Base-by-base conservation (phyloP, 768 basidiomycete species). In the Baorangia bicolor region DNA sequence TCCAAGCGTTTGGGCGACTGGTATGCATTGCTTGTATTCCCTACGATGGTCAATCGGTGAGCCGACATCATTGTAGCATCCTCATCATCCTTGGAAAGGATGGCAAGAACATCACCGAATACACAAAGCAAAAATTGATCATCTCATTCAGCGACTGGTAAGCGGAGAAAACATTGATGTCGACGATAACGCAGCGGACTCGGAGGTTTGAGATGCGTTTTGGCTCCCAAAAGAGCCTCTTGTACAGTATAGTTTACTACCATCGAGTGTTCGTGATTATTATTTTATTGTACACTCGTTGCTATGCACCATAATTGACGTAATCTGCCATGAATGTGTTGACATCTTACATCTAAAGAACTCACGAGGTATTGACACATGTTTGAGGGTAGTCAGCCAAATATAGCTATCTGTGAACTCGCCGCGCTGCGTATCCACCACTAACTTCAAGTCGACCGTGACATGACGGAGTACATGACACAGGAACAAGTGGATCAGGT, bases 41-140 rank as follows among this genome's bases (percentile, higher is more conserved):
- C 41, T 43, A n/a, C 21, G 25, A 53, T 42, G 52, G 4, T 5
- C 25, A 11, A 18, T 51, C 3, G 18, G 21, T 53, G 20, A 64
- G 25, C 21, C 21, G 40, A 7, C 21, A 48, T 45, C 50, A n/a
- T 53, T 58, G 18, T 63, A 94, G 91, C 80, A 92, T 69, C 83
- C 90, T 2, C 89, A 92, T 67, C 92, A 94, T 74, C 92, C 92
- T 3, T 94, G 92, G 92, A 94, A 94, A 69, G 92, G 92, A 14
- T 94, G 92, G 92, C 92, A 94, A 69, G 92, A 94, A 64, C 92
- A 93, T 67, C 87, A 92, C 68, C 82, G 92, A 40, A 91, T 92
- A 63, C 92, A 93, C 69, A 93, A 92, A 66, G 78, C 83, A 13
- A 91, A 90, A 66, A 92, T 93, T 58, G 92, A 92, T 63, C 85